Percentiles rank a stretch among this genome's conserved stretches.
Conservation (phyloP, 164 flowering plant genomes). For the Macadamia tetraphylla region DNA sequence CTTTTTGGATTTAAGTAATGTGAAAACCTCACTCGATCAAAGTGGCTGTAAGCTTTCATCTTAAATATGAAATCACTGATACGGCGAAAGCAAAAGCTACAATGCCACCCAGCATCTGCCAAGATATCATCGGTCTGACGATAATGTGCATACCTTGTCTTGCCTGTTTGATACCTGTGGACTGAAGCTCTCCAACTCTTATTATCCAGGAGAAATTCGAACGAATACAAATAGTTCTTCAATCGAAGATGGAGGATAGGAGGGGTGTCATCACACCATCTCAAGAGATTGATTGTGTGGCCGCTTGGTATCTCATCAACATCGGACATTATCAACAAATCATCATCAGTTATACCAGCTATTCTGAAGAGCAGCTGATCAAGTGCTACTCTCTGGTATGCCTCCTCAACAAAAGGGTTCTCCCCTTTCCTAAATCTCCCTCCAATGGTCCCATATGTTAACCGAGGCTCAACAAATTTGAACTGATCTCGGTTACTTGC, state of each 20-base stretch:
- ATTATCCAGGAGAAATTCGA: conserved; percentile 70
- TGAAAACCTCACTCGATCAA: conserved; percentile 72
- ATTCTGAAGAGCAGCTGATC: conserved; percentile 72
- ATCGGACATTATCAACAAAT: conserved; percentile 78
- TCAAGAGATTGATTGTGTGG: conserved; percentile 77
- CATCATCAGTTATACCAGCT: conserved; percentile 86
- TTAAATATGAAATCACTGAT: conserved; percentile 76
- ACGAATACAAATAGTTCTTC: conserved; percentile 77
- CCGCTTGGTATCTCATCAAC: conserved; percentile 89
- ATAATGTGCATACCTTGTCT: conserved; percentile 79
- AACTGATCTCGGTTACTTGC: conserved; percentile 46
- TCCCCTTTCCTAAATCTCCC: conserved; percentile 69
- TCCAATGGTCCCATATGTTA: conserved; percentile 70
- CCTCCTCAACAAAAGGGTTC: conserved; percentile 87
- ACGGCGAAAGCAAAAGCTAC: conserved; percentile 80
- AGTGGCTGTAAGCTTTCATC: conserved; percentile 96
- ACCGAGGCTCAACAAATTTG: conserved; percentile 63
- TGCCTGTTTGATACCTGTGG: conserved; percentile 64
- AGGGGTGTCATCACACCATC: conserved; percentile 86
- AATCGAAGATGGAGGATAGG: conserved; percentile 65
- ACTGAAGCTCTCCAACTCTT: conserved; percentile 92
- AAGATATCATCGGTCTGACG: conserved; percentile 70
- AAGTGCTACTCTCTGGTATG: conserved; percentile 72
- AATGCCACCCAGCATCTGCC: conserved; percentile 93
- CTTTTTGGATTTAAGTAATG: conserved; percentile 59